Base-by-base conservation (phyloP, 352 stramenopile genomes). In the Phytopythium vexans region DNA sequence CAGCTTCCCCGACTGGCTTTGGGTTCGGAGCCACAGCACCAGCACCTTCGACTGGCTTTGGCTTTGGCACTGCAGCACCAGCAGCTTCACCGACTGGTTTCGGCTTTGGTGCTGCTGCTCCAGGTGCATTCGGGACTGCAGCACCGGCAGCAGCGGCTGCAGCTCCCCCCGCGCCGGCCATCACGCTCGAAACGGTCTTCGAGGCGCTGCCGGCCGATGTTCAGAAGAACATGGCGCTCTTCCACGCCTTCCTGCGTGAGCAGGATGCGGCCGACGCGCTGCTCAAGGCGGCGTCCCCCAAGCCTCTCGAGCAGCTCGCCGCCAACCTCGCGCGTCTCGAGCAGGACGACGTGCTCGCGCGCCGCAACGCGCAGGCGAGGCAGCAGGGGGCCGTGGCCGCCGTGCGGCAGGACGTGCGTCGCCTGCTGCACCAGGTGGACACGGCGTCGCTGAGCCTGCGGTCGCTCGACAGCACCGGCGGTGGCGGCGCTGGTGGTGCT, bases 131-230 rank as follows among this genome's bases (percentile, higher is more conserved):
- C 21, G 21, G 21, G 21, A 27, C 21, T 27, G 21, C 21, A 43
- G 36, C 43, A 8, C 16, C 49, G 15, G 42, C 55, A 44, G 63
- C 33, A 52, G 47, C 42, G 34, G 49, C 8, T 43, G 31, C 32
- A 64, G 43, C 37, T 21, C 61, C 64, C 36, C 42, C 42, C 42
- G 41, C 50, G 8, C 66, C 77, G 34, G 58, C 72, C 2, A 85
- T 94, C 37, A 86, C 81, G 32, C 50, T 94, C 31, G 83, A 94
- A 53, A 94, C 82, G 37, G 66, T 63, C 16, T 91, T 92, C 34
- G 83, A 92, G 39, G 50, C 60, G 16, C 66, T 94, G 12, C 81
- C 83, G 1, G 69, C 69, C 0, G 81, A 92, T 37, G 72, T 94
- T 6, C 80, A 90, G 64, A 81, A 78, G 58, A 89, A 90, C 51